These are phyloP conservation scores for Vitis hybrid DNA, from an alignment of 177 flowering plant species.

Conservation along the genomic window DNA sequence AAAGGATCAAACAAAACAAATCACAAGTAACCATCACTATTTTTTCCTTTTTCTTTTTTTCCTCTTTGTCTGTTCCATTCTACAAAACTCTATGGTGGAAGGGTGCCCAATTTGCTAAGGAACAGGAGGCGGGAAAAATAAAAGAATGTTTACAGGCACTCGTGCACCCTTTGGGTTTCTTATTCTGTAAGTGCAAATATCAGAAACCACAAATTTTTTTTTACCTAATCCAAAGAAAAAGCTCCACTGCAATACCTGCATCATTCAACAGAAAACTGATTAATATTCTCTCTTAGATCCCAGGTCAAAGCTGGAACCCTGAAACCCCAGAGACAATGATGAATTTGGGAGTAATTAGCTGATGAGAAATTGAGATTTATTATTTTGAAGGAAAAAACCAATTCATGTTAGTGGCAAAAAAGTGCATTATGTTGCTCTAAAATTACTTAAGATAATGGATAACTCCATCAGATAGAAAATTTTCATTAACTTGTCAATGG, in stretches of 20 bases:
- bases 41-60: no score
- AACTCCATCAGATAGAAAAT: no score
- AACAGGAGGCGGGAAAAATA: no score
- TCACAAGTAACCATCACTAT: no score
- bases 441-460: neutral
- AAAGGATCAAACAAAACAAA: no score
- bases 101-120: no score
- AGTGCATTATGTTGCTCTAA: neutral
- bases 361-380: neutral
- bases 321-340: no score
- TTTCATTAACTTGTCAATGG: no score
- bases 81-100: no score
- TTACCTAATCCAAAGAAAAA: conserved; percentile 49
- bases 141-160: no score
- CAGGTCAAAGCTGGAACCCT: no score
- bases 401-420: neutral
- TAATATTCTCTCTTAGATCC: neutral
- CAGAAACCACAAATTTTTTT: neutral
- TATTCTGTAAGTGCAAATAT: neutral
- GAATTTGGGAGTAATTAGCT: neutral
- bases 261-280: neutral
- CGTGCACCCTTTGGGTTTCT: neutral
- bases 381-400: neutral
- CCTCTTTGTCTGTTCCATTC: no score
- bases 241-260: conserved; percentile 65